phyloP scores from a whole-genome alignment of 371 early-diverging fungal species.

The Cladochytrium tenue region DNA sequence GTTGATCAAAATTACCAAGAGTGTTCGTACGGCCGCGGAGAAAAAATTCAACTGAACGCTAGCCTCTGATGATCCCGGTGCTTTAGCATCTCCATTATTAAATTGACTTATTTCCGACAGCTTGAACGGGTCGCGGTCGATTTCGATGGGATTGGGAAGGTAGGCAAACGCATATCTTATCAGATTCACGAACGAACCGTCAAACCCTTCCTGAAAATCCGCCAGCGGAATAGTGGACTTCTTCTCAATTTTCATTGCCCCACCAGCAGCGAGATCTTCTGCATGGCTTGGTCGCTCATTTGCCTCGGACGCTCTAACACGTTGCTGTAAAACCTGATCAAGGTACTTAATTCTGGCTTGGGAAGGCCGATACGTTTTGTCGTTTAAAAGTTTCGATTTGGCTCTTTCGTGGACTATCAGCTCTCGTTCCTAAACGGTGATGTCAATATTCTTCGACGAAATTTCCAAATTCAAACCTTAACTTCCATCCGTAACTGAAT shows the following conservation, averaged over 20 bases:
- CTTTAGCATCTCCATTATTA: slow-evolving; percentile 27
- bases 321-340: too few species aligned
- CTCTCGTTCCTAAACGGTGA: slow-evolving; percentile 1
- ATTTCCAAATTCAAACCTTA: slow-evolving; percentile 2
- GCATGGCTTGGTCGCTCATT: too few species aligned
- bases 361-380: slow-evolving; percentile 4
- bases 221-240: slow-evolving; percentile 5
- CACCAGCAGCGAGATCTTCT: background rate
- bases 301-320: too few species aligned
- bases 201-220: slow-evolving; percentile 16
- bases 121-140: slow-evolving; percentile 28
- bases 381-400: background rate
- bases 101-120: slow-evolving; percentile 21
- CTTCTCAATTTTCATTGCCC: background rate
- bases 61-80: background rate
- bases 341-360: background rate
- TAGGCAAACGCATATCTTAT: slow-evolving; percentile 19
- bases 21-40: slow-evolving; percentile 24
- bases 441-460: too few species aligned
- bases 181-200: slow-evolving; percentile 5
- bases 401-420: background rate
- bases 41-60: slow-evolving; percentile 34
- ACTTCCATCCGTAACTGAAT: slow-evolving; percentile 44
- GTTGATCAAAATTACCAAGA: slow-evolving; percentile 22
- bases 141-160: slow-evolving; percentile 17